Conservation (phyloP, 257 asterid genomes). For the Solanum chaucha region DNA sequence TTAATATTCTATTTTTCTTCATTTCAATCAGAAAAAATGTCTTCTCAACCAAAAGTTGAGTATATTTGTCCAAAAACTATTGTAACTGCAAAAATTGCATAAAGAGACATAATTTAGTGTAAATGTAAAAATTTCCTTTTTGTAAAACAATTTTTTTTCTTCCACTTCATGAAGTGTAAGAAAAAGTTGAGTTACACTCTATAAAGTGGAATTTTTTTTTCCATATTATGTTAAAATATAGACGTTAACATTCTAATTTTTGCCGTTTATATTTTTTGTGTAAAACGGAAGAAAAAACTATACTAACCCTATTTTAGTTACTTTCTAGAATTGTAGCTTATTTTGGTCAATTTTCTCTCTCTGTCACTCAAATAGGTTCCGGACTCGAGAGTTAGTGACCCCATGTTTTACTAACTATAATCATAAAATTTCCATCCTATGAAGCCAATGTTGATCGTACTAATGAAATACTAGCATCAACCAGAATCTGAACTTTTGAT, state of each 20-base stretch:
- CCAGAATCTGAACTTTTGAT: neutral
- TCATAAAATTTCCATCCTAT: neutral
- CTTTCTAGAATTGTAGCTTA: neutral
- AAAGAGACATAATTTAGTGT: neutral
- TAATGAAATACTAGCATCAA: neutral
- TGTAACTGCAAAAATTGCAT: neutral
- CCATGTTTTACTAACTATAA: neutral
- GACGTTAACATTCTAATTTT: neutral
- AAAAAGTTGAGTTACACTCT: neutral
- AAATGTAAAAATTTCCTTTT: neutral
- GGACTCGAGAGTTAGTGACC: neutral
- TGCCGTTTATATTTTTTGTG: neutral
- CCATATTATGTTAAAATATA: too few relatives aligned
- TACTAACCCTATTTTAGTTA: neutral
- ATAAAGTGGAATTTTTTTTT: neutral
- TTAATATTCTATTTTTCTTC: neutral
- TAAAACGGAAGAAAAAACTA: neutral
- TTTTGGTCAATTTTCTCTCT: neutral
- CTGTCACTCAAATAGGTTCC: neutral
- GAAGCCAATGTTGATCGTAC: neutral
- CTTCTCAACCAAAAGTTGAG: neutral
- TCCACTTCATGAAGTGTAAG: neutral
- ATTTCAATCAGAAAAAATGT: neutral
- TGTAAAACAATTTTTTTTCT: neutral
- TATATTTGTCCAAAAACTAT: neutral